These are phyloP conservation scores for Fraxinus latifolia DNA, from an alignment of 305 asterid species.

Conservation along the genomic window DNA sequence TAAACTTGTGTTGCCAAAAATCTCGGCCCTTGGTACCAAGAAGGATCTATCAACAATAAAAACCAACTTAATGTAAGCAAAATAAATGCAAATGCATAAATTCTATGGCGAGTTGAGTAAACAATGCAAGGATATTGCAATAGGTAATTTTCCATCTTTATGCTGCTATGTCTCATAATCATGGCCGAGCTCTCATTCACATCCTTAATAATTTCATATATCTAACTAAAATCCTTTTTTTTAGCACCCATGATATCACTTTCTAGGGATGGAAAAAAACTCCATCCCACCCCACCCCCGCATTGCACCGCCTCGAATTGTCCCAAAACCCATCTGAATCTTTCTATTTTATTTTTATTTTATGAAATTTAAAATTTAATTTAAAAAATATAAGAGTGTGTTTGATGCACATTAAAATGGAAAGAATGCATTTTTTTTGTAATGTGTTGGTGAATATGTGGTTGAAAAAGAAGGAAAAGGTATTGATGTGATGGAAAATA, in stretches of 20 bases:
- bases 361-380: background rate
- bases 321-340: background rate
- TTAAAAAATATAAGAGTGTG: background rate
- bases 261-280: background rate
- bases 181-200: background rate
- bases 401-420: too few relatives aligned
- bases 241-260: background rate
- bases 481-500: too few relatives aligned
- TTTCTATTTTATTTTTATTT: background rate
- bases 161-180: background rate
- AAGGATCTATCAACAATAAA: background rate
- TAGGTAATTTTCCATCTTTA: background rate
- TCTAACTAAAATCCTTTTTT: background rate
- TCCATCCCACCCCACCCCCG: background rate
- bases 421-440: too few relatives aligned
- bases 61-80: background rate
- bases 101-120: background rate
- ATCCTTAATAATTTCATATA: background rate
- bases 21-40: background rate
- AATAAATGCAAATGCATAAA: background rate
- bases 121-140: background rate
- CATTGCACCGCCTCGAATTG: background rate
- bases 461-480: too few relatives aligned
- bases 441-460: too few relatives aligned
- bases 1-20: background rate